Conservation (phyloP, 2,329 filamentous ascomycete genomes). For the Cladophialophora exuberans region DNA sequence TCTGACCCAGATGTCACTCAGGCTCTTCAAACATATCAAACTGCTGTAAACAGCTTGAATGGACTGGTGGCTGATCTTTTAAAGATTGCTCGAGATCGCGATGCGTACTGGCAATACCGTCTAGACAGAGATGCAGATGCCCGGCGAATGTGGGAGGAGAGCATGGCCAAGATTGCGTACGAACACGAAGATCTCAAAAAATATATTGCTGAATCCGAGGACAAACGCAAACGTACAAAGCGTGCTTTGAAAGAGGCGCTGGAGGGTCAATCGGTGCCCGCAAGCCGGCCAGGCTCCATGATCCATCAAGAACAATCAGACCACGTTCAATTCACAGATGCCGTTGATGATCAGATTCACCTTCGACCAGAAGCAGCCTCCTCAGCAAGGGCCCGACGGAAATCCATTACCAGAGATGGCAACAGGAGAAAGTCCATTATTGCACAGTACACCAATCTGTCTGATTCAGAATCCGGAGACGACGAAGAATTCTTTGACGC, state of each 20-base stretch:
- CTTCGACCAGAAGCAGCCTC: slow-evolving; percentile 42
- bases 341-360: slow-evolving; percentile 39
- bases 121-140: slow-evolving; percentile 90
- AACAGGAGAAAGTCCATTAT: slow-evolving; percentile 67
- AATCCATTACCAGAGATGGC: slow-evolving; percentile 41
- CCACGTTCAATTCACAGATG: slow-evolving; percentile 39
- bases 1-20: slow-evolving; percentile 76
- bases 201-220: slow-evolving; percentile 84
- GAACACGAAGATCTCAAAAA: slow-evolving; percentile 92
- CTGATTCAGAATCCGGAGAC: slow-evolving; percentile 74
- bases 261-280: slow-evolving; percentile 56
- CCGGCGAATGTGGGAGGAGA: slow-evolving; percentile 97
- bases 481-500: slow-evolving; percentile 97
- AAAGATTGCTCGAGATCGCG: slow-evolving; percentile 89
- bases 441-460: slow-evolving; percentile 72
- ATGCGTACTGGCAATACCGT: slow-evolving; percentile 95
- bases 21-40: slow-evolving; percentile 83
- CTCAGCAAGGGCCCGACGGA: slow-evolving; percentile 24
- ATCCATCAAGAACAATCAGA: slow-evolving; percentile 24
- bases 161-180: slow-evolving; percentile 93
- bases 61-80: slow-evolving; percentile 82
- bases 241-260: slow-evolving; percentile 84
- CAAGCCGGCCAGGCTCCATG: slow-evolving; percentile 42
- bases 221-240: slow-evolving; percentile 88
- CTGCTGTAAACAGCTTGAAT: slow-evolving; percentile 84